These are phyloP conservation scores for Ceratocystis cubensis DNA, from an alignment of 2,329 filamentous ascomycete genomes.

Conservation along the genomic window DNA sequence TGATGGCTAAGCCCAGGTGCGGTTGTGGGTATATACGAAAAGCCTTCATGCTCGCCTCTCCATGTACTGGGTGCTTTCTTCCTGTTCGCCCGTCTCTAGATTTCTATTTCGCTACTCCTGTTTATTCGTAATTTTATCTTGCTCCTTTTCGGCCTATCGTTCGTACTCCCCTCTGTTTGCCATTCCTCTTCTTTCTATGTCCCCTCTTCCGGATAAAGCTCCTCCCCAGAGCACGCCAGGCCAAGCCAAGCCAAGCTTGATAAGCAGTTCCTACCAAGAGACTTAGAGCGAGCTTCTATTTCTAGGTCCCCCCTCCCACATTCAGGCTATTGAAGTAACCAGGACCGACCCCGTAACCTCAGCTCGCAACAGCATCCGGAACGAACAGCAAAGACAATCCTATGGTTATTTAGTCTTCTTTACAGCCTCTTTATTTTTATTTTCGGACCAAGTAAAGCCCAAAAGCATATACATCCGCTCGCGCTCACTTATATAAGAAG, in stretches of 20 bases:
- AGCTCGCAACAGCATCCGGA: slow-evolving; percentile 1
- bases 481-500: background rate
- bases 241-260: background rate
- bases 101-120: background rate
- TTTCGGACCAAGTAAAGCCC: background rate
- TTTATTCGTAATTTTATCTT: background rate
- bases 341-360: background rate
- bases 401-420: background rate
- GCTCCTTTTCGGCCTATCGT: too few relatives aligned
- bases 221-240: background rate
- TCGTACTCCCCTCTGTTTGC: background rate
- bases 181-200: background rate
- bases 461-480: too few relatives aligned
- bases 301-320: too few relatives aligned
- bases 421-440: slow-evolving; percentile 6
- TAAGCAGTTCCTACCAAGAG: too few relatives aligned
- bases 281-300: too few relatives aligned
- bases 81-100: background rate
- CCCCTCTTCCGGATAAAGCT: background rate
- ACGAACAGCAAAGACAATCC: slow-evolving; percentile 1
- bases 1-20: too few relatives aligned
- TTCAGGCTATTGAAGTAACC: background rate
- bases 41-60: too few relatives aligned
- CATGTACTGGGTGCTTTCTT: too few relatives aligned
- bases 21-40: too few relatives aligned